Evolutionary conservation across 2,329 filamentous ascomycete genomes (phyloP).

Genomic region (Colletotrichum spinosum): DNA sequence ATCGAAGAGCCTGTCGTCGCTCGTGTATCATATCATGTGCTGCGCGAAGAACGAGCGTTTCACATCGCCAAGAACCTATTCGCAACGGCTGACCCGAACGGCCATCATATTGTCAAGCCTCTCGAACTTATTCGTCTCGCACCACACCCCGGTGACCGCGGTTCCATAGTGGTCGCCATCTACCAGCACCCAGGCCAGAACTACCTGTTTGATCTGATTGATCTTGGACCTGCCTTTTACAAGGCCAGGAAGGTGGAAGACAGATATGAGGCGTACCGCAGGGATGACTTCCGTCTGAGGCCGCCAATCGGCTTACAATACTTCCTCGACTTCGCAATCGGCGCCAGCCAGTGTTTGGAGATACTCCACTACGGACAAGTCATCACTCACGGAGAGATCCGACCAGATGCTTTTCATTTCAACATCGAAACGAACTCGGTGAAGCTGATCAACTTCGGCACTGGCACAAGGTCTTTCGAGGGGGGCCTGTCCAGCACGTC

Average conservation of each 20-base stretch:
- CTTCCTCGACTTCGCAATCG: constrained; percentile 93
- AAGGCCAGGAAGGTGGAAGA: constrained; percentile 65
- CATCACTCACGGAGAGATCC: constrained; percentile 89
- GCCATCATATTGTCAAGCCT: constrained; percentile 82
- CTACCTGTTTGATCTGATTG: constrained; percentile 75
- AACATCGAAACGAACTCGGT: constrained; percentile 77
- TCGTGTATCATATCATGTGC: constrained; percentile 82
- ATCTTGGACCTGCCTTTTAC: constrained; percentile 83
- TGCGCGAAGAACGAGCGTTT: constrained; percentile 88
- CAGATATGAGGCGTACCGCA: constrained; percentile 57
- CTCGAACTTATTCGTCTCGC: constrained; percentile 82
- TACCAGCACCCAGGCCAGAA: constrained; percentile 84
- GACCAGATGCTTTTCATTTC: constrained; percentile 92
- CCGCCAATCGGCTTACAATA: constrained; percentile 76
- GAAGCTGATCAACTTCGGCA: constrained; percentile 86
- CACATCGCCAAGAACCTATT: constrained; percentile 83
- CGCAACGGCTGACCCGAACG: constrained; percentile 76
- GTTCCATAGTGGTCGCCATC: constrained; percentile 80
- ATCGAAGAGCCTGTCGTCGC: constrained; percentile 79
- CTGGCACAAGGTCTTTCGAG: constrained; percentile 88
- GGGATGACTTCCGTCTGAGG: constrained; percentile 59
- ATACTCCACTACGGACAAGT: constrained; percentile 90
- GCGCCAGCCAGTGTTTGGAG: constrained; percentile 86
- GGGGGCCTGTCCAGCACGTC: constrained; percentile 87
- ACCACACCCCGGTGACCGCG: constrained; percentile 75